phyloP scores from a whole-genome alignment of 2,329 filamentous ascomycete species.

The Penicillium sp. region DNA sequence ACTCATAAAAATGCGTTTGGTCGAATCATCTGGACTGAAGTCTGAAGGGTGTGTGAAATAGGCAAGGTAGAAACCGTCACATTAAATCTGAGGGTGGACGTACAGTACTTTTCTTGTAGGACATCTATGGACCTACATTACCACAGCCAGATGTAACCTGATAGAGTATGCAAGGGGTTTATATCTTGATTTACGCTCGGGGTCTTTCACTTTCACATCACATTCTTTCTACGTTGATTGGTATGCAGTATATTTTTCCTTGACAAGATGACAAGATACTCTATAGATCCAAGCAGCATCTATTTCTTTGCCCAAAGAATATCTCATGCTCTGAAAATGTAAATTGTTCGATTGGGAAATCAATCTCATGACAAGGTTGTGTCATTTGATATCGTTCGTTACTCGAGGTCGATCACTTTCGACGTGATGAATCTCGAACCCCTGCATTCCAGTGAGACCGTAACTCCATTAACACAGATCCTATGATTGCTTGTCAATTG shows the following conservation, averaged over 20 bases:
- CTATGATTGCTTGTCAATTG: not conserved
- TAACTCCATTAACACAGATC: not conserved
- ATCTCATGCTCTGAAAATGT: not conserved
- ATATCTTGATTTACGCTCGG: not conserved
- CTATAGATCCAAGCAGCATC: not conserved
- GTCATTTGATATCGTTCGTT: not conserved
- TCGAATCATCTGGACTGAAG: slow-evolving; percentile 3
- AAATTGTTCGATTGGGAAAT: no score
- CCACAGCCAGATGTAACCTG: not conserved
- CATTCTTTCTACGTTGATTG: not conserved
- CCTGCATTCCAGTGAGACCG: slow-evolving; percentile 7
- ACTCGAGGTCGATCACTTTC: not conserved
- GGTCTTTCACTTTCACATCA: not conserved
- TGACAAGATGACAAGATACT: not conserved
- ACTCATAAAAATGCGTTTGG: not conserved
- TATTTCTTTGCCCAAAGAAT: not conserved
- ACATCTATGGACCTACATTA: not conserved
- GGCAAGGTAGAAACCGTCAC: not conserved
- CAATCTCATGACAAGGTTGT: not conserved
- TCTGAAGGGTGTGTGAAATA: not conserved
- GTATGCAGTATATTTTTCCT: not conserved
- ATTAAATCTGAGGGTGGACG: not conserved
- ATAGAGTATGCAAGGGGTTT: slow-evolving; percentile 4
- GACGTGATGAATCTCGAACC: not conserved
- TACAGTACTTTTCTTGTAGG: not conserved